Percentiles rank a stretch among this genome's conserved stretches.
Evolutionary conservation across 2,329 filamentous ascomycete genomes (phyloP).

Genomic region (Alternaria panax): DNA sequence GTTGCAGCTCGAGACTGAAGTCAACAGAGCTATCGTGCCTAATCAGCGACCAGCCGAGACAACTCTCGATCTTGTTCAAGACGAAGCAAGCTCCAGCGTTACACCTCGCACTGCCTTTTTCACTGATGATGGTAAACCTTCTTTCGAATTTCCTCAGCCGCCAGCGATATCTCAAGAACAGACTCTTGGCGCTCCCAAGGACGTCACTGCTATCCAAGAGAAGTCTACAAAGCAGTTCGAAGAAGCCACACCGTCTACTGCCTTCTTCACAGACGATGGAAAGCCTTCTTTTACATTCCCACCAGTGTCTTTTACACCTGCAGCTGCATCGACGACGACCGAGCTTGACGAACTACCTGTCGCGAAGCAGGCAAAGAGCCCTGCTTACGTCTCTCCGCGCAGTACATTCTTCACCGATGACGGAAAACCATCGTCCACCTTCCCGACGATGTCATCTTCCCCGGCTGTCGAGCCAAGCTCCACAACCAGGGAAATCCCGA

Average conservation of each 20-base stretch:
- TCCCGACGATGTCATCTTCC: background rate
- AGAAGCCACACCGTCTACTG: slow-evolving; percentile 1
- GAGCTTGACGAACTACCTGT: background rate
- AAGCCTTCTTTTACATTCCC: slow-evolving; percentile 12
- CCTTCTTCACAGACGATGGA: slow-evolving; percentile 11
- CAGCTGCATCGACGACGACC: background rate
- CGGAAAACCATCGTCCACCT: slow-evolving; percentile 15
- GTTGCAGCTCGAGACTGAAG: slow-evolving; percentile 6
- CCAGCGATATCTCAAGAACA: background rate
- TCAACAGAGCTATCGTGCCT: background rate
- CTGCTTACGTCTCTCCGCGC: slow-evolving; percentile 10
- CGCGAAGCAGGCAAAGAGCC: background rate
- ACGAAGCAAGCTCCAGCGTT: background rate
- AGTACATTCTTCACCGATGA: slow-evolving; percentile 18
- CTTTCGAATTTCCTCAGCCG: slow-evolving; percentile 1
- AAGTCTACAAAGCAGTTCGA: background rate
- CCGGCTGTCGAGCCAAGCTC: background rate
- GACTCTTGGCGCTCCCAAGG: background rate
- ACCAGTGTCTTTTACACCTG: background rate
- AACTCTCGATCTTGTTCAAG: background rate
- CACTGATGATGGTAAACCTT: slow-evolving; percentile 12
- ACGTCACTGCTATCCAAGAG: background rate
- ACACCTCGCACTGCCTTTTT: slow-evolving; percentile 6
- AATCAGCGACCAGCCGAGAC: background rate
- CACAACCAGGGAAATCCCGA: background rate